Base-by-base conservation (phyloP, 305 asterid genomes). In the Fraxinus angustifolia region DNA sequence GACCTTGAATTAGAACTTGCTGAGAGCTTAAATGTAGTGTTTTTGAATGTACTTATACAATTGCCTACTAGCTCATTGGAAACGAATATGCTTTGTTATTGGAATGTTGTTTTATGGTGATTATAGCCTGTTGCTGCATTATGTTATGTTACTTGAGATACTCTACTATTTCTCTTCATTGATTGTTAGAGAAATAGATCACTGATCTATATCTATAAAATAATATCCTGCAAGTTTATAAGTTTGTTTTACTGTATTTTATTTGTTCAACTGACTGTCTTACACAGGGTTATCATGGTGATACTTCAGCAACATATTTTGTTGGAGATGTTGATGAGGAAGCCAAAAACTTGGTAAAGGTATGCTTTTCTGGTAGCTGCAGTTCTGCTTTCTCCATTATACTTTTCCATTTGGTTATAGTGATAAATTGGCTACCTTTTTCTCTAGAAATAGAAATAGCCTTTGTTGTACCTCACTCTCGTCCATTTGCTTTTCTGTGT, bases 241-340 rank as follows among this genome's bases (percentile, higher is more conserved):
- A 38, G 79, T 75, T 82, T 53, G 74, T 5, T 70, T 77, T 80
- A 40, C 28, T 75, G 72, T 80, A 76, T 67, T 75, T 75, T 45
- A 72, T 45, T 45, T 60, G 82, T 79, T 84, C 23, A 38, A 76
- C 30, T 36, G 72, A 42, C 73, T 81, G 79, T 80, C 67, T 75
- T 73, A 42, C 81, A 58, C 91, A 96, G 99, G 99, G 98, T 82
- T 93, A 94, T 89, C 99, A 96, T 84, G 99, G 98, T 82, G 99
- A 94, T 88, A 96, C 98, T 38, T 96, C 98, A 83, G 98, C 94
- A 14, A 93, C 96, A 75, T 96, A 88, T 86, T 94, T 91, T 83
- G 97, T 92, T 79, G 99, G 98, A 83, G 93, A 89, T 30, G 97
- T 93, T 75, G 88, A 89, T 42, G 97, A 94, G 78, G 91, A 90